Evolutionary conservation across 148 eudicot species (phyloP).

Genomic region (Oxyria digyna): DNA sequence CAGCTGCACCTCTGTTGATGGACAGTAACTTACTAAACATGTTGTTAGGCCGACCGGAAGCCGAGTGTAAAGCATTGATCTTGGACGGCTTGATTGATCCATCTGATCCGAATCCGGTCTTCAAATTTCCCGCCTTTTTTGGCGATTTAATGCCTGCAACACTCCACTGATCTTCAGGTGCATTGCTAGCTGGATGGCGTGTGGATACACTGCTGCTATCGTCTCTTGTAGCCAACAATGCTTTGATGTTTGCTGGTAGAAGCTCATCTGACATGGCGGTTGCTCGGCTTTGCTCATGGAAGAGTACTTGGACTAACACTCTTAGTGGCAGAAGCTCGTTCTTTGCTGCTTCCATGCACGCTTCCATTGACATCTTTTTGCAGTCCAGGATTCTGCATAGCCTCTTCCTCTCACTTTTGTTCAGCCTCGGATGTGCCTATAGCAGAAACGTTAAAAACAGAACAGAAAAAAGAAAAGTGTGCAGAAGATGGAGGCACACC

Average conservation of each 20-base stretch:
- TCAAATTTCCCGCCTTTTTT: too few species aligned
- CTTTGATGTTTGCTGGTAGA: constrained; percentile 57
- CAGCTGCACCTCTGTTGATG: constrained; percentile 36
- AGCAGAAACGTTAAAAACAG: too few species aligned
- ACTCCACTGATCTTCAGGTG: constrained; percentile 63
- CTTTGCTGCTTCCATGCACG: constrained; percentile 64
- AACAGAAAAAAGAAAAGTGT: background rate
- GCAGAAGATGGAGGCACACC: constrained; percentile 31
- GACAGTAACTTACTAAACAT: constrained; percentile 76
- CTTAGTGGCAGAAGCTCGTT: constrained; percentile 72
- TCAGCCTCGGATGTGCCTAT: constrained; percentile 58
- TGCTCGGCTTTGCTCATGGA: constrained; percentile 76
- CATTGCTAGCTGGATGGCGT: constrained; percentile 19
- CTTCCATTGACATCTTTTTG: constrained; percentile 60
- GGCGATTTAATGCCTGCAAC: constrained; percentile 41
- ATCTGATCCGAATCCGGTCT: constrained; percentile 31
- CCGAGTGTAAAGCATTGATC: constrained; percentile 33
- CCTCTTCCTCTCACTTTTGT: constrained; percentile 60
- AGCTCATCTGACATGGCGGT: constrained; percentile 31
- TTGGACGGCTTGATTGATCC: constrained; percentile 30
- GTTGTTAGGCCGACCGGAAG: constrained; percentile 58
- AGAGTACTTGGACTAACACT: constrained; percentile 78
- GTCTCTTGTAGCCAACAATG: constrained; percentile 38
- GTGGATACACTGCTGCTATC: constrained; percentile 22
- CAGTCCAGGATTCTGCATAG: constrained; percentile 67